Evolutionary conservation across 2,329 filamentous ascomycete species (phyloP).

Genomic region (Nannizziopsis barbatae): DNA sequence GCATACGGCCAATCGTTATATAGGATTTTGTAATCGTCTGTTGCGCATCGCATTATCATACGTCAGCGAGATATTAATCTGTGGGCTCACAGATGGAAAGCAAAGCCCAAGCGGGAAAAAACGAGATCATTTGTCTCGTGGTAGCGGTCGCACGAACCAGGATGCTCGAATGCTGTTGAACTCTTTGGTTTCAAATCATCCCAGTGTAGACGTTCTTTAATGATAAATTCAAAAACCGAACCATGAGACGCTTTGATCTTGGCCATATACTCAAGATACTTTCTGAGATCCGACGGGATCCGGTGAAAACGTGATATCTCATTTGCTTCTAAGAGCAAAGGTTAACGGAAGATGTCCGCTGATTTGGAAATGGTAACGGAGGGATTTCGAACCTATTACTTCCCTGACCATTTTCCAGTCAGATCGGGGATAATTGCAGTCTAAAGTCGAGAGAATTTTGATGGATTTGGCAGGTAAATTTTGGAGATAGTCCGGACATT

Average conservation of each 20-base stretch:
- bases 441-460: slow-evolving; percentile 57
- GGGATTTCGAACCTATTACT: slow-evolving; percentile 40
- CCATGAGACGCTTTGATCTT: slow-evolving; percentile 45
- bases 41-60: slow-evolving; percentile 14
- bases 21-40: slow-evolving; percentile 45
- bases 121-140: background rate
- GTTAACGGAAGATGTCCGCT: background rate
- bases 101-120: background rate
- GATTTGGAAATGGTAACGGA: background rate
- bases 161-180: slow-evolving; percentile 32
- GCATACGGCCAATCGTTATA: slow-evolving; percentile 56
- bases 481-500: slow-evolving; percentile 62
- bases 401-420: slow-evolving; percentile 59
- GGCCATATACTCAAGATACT: slow-evolving; percentile 48
- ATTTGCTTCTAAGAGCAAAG: slow-evolving; percentile 43
- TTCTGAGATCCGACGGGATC: slow-evolving; percentile 48
- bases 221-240: slow-evolving; percentile 46
- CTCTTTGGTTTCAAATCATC: slow-evolving; percentile 17
- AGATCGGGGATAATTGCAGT: slow-evolving; percentile 52
- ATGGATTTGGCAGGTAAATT: slow-evolving; percentile 57
- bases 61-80: slow-evolving; percentile 32
- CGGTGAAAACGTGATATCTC: slow-evolving; percentile 63
- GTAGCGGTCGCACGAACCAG: slow-evolving; percentile 20
- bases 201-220: slow-evolving; percentile 46
- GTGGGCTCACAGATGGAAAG: background rate